Evolutionary conservation across 2,329 filamentous ascomycete species (phyloP).

Genomic region (Colletotrichum australisinense): DNA sequence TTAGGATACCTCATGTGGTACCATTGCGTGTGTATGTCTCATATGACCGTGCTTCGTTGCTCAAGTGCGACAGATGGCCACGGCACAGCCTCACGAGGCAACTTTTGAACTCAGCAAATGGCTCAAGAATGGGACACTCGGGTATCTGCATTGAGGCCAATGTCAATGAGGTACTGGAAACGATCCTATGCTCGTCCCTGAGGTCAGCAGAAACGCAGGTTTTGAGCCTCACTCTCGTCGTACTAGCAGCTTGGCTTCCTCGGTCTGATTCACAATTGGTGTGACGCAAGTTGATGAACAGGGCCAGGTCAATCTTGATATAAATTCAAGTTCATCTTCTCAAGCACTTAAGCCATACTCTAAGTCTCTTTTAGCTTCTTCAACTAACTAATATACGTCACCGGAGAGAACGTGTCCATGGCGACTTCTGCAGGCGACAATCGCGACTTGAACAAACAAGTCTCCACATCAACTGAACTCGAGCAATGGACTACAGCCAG

Average conservation of each 20-base stretch:
- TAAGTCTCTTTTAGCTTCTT: not conserved
- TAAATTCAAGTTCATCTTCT: not conserved
- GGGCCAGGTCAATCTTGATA: not conserved
- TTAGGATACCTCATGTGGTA: not conserved
- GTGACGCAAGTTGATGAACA: not conserved
- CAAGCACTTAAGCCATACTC: too few species aligned
- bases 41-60: not conserved
- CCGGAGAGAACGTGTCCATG: not conserved
- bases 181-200: not conserved
- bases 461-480: not conserved
- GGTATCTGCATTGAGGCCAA: not conserved
- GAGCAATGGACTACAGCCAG: not conserved
- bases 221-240: not conserved
- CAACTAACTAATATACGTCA: not conserved
- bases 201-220: not conserved
- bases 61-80: not conserved
- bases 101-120: not conserved
- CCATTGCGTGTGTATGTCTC: not conserved
- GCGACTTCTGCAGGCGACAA: not conserved
- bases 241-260: not conserved
- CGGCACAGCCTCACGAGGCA: not conserved
- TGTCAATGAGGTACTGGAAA: not conserved
- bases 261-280: not conserved
- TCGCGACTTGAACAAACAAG: not conserved
- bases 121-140: not conserved